phyloP scores from a whole-genome alignment of 257 asterid genomes.

The Prunella vulgaris region DNA sequence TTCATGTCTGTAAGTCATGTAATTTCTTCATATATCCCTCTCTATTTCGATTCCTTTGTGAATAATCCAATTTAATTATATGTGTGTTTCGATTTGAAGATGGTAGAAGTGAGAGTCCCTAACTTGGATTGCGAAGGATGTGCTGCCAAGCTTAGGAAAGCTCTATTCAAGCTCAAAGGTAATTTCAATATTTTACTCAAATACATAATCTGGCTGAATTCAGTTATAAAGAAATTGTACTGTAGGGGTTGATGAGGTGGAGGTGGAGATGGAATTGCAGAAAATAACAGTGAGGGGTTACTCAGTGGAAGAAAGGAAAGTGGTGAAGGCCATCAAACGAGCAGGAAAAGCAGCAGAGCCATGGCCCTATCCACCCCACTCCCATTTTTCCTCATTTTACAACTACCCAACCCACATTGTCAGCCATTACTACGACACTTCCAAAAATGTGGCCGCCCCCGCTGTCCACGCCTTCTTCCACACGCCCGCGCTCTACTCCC shows the following conservation, averaged over 20 bases:
- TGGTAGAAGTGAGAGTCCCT: constrained; percentile 77
- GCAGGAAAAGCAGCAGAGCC: constrained; percentile 97
- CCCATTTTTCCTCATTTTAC: constrained; percentile 74
- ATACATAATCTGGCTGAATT: too few species aligned
- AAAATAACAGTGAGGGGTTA: constrained; percentile 76
- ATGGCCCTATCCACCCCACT: constrained; percentile 90
- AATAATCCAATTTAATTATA: background rate
- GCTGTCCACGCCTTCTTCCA: constrained; percentile 70
- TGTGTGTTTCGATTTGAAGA: constrained; percentile 22
- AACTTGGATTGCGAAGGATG: constrained; percentile 83
- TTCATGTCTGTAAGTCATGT: background rate
- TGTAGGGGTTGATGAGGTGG: constrained; percentile 77
- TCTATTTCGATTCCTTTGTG: background rate
- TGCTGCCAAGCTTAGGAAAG: constrained; percentile 56
- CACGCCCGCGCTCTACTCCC: constrained; percentile 78
- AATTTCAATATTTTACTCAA: too few species aligned
- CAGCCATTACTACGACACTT: constrained; percentile 68
- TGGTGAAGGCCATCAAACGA: constrained; percentile 68
- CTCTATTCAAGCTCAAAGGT: constrained; percentile 70
- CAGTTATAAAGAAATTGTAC: too few species aligned
- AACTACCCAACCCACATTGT: constrained; percentile 72
- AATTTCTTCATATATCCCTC: background rate
- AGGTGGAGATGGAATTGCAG: constrained; percentile 82
- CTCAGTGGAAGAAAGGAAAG: constrained; percentile 63
- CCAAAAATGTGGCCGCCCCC: constrained; percentile 58